Percentiles rank a stretch among this genome's conserved stretches.
These are phyloP conservation scores for Wolfiporia cocos DNA, from an alignment of 1,284 basidiomycete species.

Conservation along the genomic window DNA sequence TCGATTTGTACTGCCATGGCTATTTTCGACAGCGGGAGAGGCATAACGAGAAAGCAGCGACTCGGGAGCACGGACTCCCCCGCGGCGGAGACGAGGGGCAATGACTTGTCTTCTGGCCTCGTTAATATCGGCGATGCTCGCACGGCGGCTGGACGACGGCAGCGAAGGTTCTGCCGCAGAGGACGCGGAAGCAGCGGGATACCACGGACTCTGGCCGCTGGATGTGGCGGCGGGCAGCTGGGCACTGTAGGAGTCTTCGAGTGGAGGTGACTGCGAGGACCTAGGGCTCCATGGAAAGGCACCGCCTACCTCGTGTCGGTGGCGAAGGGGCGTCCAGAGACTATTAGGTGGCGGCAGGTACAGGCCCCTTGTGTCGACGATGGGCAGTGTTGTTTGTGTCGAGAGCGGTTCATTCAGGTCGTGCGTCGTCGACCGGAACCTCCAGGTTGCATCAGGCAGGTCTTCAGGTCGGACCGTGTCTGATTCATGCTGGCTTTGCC, in stretches of 20 bases:
- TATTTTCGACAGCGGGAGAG: no score
- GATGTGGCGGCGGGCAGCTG: background rate
- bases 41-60: slow-evolving; percentile 41
- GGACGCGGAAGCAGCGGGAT: slow-evolving; percentile 15
- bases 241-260: background rate
- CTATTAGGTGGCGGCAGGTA: slow-evolving; percentile 12
- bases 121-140: slow-evolving; percentile 11
- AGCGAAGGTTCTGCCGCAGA: slow-evolving; percentile 4
- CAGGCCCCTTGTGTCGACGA: no score
- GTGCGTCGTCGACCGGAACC: slow-evolving; percentile 8
- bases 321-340: slow-evolving; percentile 8
- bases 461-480: slow-evolving; percentile 14
- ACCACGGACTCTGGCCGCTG: slow-evolving; percentile 13
- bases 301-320: slow-evolving; percentile 1
- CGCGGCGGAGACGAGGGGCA: slow-evolving; percentile 48
- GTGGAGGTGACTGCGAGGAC: background rate
- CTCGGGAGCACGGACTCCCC: slow-evolving; percentile 55
- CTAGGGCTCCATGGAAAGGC: slow-evolving; percentile 6
- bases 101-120: slow-evolving; percentile 14
- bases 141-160: slow-evolving; percentile 5
- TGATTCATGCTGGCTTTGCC: slow-evolving; percentile 15
- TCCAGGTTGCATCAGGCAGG: slow-evolving; percentile 13
- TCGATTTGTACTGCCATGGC: no score
- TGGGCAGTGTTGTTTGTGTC: slow-evolving; percentile 12
- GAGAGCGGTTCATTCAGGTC: slow-evolving; percentile 13